Evolutionary conservation across 495 filamentous ascomycete genomes (phyloP).

Genomic region (Aspergillus campestris): DNA sequence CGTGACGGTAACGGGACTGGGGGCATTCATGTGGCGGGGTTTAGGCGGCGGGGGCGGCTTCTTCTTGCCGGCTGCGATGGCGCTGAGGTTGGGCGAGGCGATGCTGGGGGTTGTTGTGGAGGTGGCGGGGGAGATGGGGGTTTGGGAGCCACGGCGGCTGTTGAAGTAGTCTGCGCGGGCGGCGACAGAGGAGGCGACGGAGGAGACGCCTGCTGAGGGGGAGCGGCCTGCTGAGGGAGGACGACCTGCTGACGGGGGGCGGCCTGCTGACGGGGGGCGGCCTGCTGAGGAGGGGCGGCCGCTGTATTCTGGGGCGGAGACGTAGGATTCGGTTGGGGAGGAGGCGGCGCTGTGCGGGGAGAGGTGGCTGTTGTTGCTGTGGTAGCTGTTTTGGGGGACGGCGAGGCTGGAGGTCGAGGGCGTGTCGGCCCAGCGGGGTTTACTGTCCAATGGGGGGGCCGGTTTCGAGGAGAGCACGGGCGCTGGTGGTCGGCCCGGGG

Average conservation of each 20-base stretch:
- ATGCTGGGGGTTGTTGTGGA: slow-evolving; percentile 18
- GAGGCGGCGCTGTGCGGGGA: slow-evolving; percentile 3
- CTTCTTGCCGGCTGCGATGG: slow-evolving; percentile 32
- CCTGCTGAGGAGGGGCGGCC: too few species aligned
- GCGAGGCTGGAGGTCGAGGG: slow-evolving; percentile 7
- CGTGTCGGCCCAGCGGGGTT: slow-evolving; percentile 12
- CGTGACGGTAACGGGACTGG: slow-evolving; percentile 53
- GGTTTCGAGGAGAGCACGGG: slow-evolving; percentile 3
- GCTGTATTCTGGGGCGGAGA: background rate
- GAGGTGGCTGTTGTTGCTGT: background rate
- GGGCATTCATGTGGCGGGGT: slow-evolving; percentile 18
- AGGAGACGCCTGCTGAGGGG: background rate
- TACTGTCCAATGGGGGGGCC: slow-evolving; percentile 13
- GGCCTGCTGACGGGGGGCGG: too few species aligned
- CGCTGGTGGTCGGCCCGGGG: background rate
- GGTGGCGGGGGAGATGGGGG: slow-evolving; percentile 29
- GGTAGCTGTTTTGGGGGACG: slow-evolving; percentile 5
- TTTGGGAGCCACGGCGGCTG: slow-evolving; percentile 19
- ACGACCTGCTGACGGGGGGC: too few species aligned
- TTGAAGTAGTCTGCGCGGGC: slow-evolving; percentile 46
- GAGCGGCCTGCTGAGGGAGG: too few species aligned
- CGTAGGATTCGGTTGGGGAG: slow-evolving; percentile 3
- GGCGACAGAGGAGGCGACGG: slow-evolving; percentile 6
- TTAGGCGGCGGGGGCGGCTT: slow-evolving; percentile 63
- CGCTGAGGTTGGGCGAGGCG: slow-evolving; percentile 11